These are phyloP conservation scores for Heteromeles arbutifolia DNA, from an alignment of 306 rosid species.

Conservation along the genomic window DNA sequence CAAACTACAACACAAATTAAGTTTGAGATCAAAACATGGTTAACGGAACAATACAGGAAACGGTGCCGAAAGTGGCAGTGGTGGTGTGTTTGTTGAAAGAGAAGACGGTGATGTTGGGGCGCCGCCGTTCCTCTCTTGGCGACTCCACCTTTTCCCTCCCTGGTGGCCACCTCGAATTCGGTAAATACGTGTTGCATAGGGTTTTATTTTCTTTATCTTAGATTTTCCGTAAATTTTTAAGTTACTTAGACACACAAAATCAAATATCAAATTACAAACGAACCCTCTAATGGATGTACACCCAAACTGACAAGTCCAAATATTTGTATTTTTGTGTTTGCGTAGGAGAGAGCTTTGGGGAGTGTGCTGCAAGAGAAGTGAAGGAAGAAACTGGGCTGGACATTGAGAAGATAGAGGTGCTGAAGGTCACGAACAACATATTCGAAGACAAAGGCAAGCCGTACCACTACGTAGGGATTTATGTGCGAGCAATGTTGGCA, in stretches of 20 bases:
- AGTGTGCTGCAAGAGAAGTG: conserved; percentile 64
- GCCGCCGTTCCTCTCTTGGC: conserved; percentile 25
- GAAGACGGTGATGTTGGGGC: conserved; percentile 16
- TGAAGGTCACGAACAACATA: conserved; percentile 47
- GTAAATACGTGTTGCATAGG: background rate
- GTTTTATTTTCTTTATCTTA: background rate
- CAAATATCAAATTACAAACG: background rate
- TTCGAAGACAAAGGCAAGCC: conserved; percentile 38
- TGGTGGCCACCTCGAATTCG: conserved; percentile 42
- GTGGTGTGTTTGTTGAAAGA: conserved; percentile 22
- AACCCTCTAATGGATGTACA: background rate
- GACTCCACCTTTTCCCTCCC: conserved; percentile 35
- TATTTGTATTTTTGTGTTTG: background rate
- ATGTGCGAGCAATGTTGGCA: conserved; percentile 34
- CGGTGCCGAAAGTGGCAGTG: conserved; percentile 20
- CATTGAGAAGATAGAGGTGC: conserved; percentile 31
- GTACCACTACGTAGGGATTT: conserved; percentile 54
- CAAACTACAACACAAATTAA: background rate
- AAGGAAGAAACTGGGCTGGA: conserved; percentile 70
- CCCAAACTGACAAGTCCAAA: background rate
- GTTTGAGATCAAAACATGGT: background rate
- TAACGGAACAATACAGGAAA: background rate
- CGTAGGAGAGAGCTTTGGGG: conserved; percentile 79
- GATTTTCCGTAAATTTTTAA: background rate
- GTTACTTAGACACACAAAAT: background rate